Evolutionary conservation across 768 basidiomycete genomes (phyloP).

Genomic region (Gelatoporia subvermispora): DNA sequence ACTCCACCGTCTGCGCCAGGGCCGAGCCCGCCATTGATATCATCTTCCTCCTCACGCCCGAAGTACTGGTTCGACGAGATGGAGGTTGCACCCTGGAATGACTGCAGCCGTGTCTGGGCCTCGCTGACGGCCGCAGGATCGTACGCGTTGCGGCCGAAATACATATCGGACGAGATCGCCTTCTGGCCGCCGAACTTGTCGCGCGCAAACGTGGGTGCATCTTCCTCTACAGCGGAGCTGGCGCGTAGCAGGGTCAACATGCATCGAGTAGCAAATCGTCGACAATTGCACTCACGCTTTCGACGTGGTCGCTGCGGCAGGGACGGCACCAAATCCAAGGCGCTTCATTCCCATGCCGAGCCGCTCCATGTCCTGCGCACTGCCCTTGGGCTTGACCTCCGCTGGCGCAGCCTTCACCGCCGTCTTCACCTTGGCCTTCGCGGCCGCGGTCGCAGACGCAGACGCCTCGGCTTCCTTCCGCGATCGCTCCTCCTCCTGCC

Average conservation of each 20-base stretch:
- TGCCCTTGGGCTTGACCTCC: conserved; percentile 27
- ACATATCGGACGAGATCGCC: conserved; percentile 97
- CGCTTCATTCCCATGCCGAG: conserved; percentile 70
- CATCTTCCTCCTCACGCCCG: conserved; percentile 76
- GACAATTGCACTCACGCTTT: conserved; percentile 26
- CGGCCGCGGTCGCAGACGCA: conserved; percentile 12
- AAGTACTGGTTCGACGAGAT: conserved; percentile 98
- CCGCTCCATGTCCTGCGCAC: conserved; percentile 47
- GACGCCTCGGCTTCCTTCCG: conserved; percentile 52
- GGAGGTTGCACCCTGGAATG: conserved; percentile 87
- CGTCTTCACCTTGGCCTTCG: conserved; percentile 14
- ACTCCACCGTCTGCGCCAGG: conserved; percentile 50
- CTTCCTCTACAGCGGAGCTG: conserved; percentile 35
- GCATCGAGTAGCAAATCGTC: background rate
- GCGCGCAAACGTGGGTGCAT: conserved; percentile 74
- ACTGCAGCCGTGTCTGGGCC: conserved; percentile 74
- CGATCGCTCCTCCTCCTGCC: conserved; percentile 64
- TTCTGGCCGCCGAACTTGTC: conserved; percentile 92
- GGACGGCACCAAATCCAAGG: conserved; percentile 83
- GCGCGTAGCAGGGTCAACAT: background rate
- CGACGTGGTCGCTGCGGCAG: conserved; percentile 52
- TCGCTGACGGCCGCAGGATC: conserved; percentile 68
- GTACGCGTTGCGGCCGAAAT: conserved; percentile 86
- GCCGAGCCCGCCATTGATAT: conserved; percentile 37
- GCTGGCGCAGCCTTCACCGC: conserved; percentile 27